Evolutionary conservation across 73 alveolate species (phyloP).

Genomic region (Paramecium biaurelia): DNA sequence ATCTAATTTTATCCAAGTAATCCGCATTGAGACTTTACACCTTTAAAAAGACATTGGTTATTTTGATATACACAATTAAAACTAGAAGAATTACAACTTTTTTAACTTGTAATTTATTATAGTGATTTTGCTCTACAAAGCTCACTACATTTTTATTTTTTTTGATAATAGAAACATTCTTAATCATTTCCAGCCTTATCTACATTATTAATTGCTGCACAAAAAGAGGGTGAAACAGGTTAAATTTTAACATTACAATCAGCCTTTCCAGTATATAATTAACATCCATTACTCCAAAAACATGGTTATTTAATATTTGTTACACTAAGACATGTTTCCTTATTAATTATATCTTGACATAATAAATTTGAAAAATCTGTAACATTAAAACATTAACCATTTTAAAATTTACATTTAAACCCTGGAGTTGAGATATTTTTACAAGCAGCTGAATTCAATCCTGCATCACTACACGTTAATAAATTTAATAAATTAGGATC

Average conservation of each 20-base stretch:
- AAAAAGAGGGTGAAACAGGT: background rate
- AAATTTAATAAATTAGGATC: background rate
- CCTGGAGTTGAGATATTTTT: background rate
- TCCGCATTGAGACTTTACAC: background rate
- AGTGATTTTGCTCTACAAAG: background rate
- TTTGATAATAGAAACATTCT: background rate
- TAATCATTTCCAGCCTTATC: background rate
- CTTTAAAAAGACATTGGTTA: background rate
- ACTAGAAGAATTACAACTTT: background rate
- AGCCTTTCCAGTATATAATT: background rate
- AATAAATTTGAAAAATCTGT: background rate
- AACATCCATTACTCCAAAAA: background rate
- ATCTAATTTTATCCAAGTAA: background rate
- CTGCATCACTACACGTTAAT: background rate
- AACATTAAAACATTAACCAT: background rate
- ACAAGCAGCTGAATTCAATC: background rate
- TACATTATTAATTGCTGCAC: background rate
- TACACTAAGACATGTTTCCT: background rate
- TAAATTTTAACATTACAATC: background rate
- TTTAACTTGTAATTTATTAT: background rate
- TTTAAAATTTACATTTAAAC: background rate
- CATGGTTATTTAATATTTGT: background rate
- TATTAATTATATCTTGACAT: background rate
- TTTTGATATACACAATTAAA: background rate
- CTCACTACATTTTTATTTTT: background rate